These are phyloP conservation scores for Populus hybrid DNA, from an alignment of 441 rosid genomes.

Conservation along the genomic window DNA sequence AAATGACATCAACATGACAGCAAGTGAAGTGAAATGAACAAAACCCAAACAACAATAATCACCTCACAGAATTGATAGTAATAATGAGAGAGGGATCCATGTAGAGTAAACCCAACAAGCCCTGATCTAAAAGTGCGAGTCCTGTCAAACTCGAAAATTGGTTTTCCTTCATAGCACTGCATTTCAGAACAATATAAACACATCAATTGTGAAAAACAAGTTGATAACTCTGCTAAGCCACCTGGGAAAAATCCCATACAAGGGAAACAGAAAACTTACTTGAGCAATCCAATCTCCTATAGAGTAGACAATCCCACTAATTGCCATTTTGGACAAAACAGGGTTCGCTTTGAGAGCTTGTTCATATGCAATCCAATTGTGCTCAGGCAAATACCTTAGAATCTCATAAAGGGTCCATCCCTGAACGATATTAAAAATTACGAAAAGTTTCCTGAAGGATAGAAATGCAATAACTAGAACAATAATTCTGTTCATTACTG, in stretches of 20 bases:
- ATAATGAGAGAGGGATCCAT: slow-evolving; percentile 93
- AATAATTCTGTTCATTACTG: not conserved
- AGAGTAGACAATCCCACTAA: slow-evolving; percentile 83
- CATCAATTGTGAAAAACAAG: not conserved
- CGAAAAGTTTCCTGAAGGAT: slow-evolving; percentile 2
- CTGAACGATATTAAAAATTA: slow-evolving; percentile 32
- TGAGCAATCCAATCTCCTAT: slow-evolving; percentile 99
- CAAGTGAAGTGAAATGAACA: slow-evolving; percentile 13
- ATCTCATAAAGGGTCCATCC: slow-evolving; percentile 96
- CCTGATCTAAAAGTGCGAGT: slow-evolving; percentile 81
- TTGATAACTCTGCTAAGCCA: slow-evolving; percentile 5
- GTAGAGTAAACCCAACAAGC: slow-evolving; percentile 89
- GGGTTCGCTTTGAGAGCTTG: slow-evolving; percentile 83
- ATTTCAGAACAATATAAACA: slow-evolving; percentile 10
- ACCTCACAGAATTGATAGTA: slow-evolving; percentile 96
- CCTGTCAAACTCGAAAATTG: slow-evolving; percentile 71
- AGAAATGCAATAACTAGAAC: slow-evolving; percentile 9
- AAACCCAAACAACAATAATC: slow-evolving; percentile 11
- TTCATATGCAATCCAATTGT: slow-evolving; percentile 93
- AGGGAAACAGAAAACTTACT: slow-evolving; percentile 31
- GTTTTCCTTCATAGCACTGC: slow-evolving; percentile 92
- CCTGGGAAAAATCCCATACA: not conserved
- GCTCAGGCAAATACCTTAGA: slow-evolving; percentile 76
- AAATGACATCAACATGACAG: slow-evolving; percentile 3
- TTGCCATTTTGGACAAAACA: slow-evolving; percentile 95